Evolutionary conservation across 148 eudicot genomes (phyloP).

Genomic region (Polygonum maritimum): DNA sequence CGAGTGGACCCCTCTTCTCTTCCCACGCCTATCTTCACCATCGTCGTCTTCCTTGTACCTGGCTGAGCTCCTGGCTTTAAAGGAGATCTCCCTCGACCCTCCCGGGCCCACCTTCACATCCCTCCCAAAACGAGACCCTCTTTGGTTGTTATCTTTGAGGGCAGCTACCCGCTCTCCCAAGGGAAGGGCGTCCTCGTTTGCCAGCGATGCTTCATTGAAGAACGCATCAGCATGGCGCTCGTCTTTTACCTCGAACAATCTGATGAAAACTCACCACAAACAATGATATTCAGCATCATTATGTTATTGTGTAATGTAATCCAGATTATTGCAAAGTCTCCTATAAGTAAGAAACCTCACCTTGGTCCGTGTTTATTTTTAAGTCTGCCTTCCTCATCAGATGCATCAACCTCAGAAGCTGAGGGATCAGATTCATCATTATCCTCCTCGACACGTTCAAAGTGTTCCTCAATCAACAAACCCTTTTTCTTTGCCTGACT

Average conservation of each 20-base stretch:
- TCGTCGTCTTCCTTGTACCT: constrained; percentile 72
- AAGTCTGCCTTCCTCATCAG: constrained; percentile 14
- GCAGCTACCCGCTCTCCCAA: constrained; percentile 70
- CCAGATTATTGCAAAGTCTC: background rate
- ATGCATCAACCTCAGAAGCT: constrained; percentile 37
- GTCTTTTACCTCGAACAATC: constrained; percentile 85
- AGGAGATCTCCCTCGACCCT: constrained; percentile 86
- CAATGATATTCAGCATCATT: background rate
- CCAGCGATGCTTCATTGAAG: constrained; percentile 46
- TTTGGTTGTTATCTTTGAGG: constrained; percentile 20
- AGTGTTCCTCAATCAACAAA: constrained; percentile 64
- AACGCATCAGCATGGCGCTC: constrained; percentile 89
- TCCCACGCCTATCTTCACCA: constrained; percentile 39
- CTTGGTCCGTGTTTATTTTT: constrained; percentile 36
- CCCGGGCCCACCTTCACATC: constrained; percentile 68
- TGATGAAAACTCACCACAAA: constrained; percentile 12
- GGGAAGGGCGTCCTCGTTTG: constrained; percentile 71
- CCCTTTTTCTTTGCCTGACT: constrained; percentile 40
- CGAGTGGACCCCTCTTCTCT: constrained; percentile 73
- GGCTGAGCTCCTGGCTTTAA: constrained; percentile 46
- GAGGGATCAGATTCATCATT: constrained; percentile 48
- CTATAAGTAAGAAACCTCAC: constrained; percentile 20
- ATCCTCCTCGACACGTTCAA: constrained; percentile 48
- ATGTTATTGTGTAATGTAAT: background rate
- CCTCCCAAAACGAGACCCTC: constrained; percentile 18